Base-by-base conservation (phyloP, 2,329 filamentous ascomycete species). In the Ilyonectria robusta region DNA sequence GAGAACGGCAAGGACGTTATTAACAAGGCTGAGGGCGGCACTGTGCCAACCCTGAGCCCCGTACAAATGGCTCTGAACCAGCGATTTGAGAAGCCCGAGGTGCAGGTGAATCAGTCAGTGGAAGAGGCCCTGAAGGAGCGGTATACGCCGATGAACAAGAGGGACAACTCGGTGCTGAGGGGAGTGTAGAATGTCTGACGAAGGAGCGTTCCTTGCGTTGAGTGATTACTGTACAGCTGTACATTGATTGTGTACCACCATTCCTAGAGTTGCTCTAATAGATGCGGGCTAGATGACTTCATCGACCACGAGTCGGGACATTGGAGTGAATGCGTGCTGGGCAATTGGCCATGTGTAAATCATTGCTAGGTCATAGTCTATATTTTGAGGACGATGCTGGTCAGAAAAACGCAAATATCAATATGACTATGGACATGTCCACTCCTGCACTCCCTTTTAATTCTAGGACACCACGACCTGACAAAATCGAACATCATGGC, bases 81-180 rank as follows among this genome's bases (percentile, higher is more conserved):
- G 78, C 81, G 88, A 56, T 90, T 85, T 70, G 81, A 85, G 76
- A 83, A 81, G 70, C 74, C 80, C 47, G 77, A 78, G 7, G 75
- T 77, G 15, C 76, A 76, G 60, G 75, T 83, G 69, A 80, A 83
- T 66, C 85, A 85, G 79, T 86, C 82, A 51, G 85, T 87, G 21
- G 83, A 87, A 68, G 85, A 89, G 75, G 81, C 84, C 47, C 78
- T 91, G 59, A 83, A 81, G 55, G 86, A 89, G 76, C 81, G 88
- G 72, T 91, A 91, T 74, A 83, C 77, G 71, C 84, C 84, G 1
- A 77, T 87, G 66, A 82, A 84, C 47, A 71, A 83, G 75, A 80
- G 82, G 72, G 83, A 86, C 67, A 83, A 84, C 65, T 81, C 82
- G 31, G 77, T 81, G 62, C 76, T 86, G 66, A 77, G 84, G 72